These are phyloP conservation scores for Ustilago vetiveriae DNA, from an alignment of 1,284 basidiomycete genomes.

Conservation along the genomic window DNA sequence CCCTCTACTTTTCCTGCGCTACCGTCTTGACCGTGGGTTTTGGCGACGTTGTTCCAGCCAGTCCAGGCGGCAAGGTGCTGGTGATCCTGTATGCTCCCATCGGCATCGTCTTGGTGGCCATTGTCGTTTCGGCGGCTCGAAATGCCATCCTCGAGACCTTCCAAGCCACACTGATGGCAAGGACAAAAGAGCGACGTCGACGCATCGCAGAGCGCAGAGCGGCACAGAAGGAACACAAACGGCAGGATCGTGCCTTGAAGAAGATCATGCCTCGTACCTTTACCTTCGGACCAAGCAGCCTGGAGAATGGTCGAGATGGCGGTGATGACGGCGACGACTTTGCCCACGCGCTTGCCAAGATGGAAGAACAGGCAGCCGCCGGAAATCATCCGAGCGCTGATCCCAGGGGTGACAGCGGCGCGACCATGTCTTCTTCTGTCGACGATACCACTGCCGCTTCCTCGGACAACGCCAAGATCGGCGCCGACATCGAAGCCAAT, in stretches of 20 bases:
- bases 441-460: background rate
- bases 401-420: background rate
- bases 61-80: slow-evolving; percentile 70
- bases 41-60: slow-evolving; percentile 77
- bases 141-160: slow-evolving; percentile 76
- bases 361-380: slow-evolving; percentile 23
- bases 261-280: slow-evolving; percentile 24
- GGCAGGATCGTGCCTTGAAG: slow-evolving; percentile 23
- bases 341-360: slow-evolving; percentile 21
- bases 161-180: slow-evolving; percentile 48
- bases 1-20: slow-evolving; percentile 74
- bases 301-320: no score
- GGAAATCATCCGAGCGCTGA: background rate
- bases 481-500: background rate
- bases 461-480: background rate
- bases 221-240: slow-evolving; percentile 25
- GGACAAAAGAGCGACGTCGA: slow-evolving; percentile 24
- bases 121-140: slow-evolving; percentile 75
- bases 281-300: slow-evolving; percentile 7
- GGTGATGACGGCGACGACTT: slow-evolving; percentile 17
- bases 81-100: slow-evolving; percentile 58
- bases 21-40: slow-evolving; percentile 78
- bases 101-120: slow-evolving; percentile 69
- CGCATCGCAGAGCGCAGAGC: slow-evolving; percentile 21
- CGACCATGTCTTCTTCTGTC: background rate